Evolutionary conservation across 768 basidiomycete species (phyloP), one percentile per base, ranked within the genome.

Genomic region (Boletus tylopilopsis): DNA sequence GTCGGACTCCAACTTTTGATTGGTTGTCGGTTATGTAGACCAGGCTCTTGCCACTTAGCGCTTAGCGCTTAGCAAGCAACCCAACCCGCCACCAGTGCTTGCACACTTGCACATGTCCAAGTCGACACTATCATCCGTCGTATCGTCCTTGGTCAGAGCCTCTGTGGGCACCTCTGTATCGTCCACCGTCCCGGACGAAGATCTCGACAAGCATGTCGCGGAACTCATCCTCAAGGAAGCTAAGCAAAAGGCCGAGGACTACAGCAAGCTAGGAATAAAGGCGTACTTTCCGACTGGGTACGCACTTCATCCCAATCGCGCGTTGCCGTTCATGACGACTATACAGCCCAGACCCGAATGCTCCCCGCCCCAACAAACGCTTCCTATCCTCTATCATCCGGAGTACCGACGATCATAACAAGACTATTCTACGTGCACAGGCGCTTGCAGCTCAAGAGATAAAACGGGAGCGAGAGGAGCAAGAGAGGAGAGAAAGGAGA

Each of bases 331-430:
- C 4, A 35, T 45, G 18, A 51, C 36, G 19, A 38, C 25, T 15
- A 12, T 49, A 25, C 57, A 89, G 85, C 48, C 68, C 78, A 6
- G 88, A 90, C 60, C 79, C 75, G 56, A 84, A 84, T 66, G 84
- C 81, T 2, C 91, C 91, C 0, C 83, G 79, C 56, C 69, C 94
- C 29, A 90, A 90, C 70, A 90, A 90, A 62, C 87, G 88, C 0
- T 90, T 90, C 63, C 71, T 90, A 22, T 78, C 81, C 0, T 84
- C 86, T 19, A 93, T 99, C 53, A 94, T 99, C 49, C 82, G 85
- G 57, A 93, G 81, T 56, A 96, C 96, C 5, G 94, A 96, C 64
- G 94, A 94, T 49, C 96, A 99, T 63, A 99, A 99, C 68, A 84
- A 86, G 69, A 83, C 87, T 12, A 74, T 99, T 39, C 66, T 90